phyloP scores from a whole-genome alignment of 805 yeast species.

The Candida xyloterini region DNA sequence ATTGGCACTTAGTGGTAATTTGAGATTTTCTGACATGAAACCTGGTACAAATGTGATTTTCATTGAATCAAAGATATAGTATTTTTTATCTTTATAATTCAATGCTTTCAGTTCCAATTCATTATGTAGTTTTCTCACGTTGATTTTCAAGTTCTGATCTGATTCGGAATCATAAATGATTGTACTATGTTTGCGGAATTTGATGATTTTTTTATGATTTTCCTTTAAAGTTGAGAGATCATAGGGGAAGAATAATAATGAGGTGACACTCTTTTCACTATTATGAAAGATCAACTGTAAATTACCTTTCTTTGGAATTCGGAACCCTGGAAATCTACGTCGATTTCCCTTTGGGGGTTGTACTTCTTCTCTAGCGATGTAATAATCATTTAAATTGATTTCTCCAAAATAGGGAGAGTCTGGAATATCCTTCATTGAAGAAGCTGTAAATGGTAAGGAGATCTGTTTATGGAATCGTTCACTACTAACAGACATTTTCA shows the following conservation, averaged over 20 bases:
- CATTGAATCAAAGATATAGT: constrained; percentile 31
- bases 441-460: constrained; percentile 26
- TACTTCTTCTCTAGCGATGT: constrained; percentile 20
- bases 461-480: constrained; percentile 11
- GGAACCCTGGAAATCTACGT: constrained; percentile 31
- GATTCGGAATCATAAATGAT: constrained; percentile 21
- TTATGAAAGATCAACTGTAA: constrained; percentile 32
- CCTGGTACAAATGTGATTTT: constrained; percentile 30
- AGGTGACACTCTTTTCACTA: constrained; percentile 27
- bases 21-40: constrained; percentile 17
- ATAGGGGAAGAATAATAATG: constrained; percentile 27
- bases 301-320: constrained; percentile 26
- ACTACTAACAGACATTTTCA: constrained; percentile 27
- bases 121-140: constrained; percentile 20
- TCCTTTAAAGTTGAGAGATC: constrained; percentile 22
- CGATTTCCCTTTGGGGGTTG: constrained; percentile 7
- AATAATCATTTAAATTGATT: constrained; percentile 28
- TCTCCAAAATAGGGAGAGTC: constrained; percentile 34
- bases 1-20: constrained; percentile 20
- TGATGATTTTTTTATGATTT: constrained; percentile 29
- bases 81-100: constrained; percentile 24
- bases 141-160: constrained; percentile 6
- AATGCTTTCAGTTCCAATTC: constrained; percentile 30
- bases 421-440: constrained; percentile 16
- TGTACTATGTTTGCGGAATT: constrained; percentile 23